Evolutionary conservation across 2,329 filamentous ascomycete species (phyloP).

Genomic region (Talaromyces sp.): DNA sequence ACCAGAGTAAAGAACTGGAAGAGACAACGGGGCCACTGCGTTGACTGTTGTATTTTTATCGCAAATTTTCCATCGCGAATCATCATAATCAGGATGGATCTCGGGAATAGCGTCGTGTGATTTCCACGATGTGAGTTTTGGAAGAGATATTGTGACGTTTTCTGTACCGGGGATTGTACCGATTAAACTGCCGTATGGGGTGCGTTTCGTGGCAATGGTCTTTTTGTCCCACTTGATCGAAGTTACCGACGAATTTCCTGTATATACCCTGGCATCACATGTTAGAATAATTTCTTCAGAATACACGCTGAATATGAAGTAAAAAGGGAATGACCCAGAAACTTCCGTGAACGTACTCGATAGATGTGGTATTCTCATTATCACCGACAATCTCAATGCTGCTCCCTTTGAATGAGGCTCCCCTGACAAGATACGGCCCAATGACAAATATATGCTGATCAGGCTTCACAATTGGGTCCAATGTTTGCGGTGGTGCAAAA

Average conservation of each 20-base stretch:
- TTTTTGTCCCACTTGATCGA: constrained; percentile 47
- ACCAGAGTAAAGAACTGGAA: constrained; percentile 51
- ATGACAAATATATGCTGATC: constrained; percentile 45
- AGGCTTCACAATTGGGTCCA: constrained; percentile 42
- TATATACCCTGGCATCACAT: constrained; percentile 28
- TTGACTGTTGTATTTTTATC: constrained; percentile 48
- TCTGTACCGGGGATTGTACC: constrained; percentile 38
- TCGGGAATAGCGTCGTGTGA: constrained; percentile 50
- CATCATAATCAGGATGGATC: constrained; percentile 43
- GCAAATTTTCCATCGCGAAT: constrained; percentile 48
- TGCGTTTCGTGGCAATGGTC: constrained; percentile 31
- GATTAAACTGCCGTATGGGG: constrained; percentile 43
- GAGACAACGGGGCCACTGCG: constrained; percentile 43
- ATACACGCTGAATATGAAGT: neutral
- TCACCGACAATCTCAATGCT: constrained; percentile 38
- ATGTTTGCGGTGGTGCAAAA: constrained; percentile 49
- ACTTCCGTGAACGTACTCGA: constrained; percentile 26
- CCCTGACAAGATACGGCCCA: constrained; percentile 44
- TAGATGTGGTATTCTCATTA: constrained; percentile 35
- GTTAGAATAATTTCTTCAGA: neutral
- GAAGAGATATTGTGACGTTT: constrained; percentile 39
- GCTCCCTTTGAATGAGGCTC: constrained; percentile 29
- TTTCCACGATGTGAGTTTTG: constrained; percentile 45
- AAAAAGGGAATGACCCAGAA: neutral
- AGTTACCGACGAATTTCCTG: constrained; percentile 35